Conservation (phyloP, 2,329 filamentous ascomycete species). For the Cladosporium oxysporum region DNA sequence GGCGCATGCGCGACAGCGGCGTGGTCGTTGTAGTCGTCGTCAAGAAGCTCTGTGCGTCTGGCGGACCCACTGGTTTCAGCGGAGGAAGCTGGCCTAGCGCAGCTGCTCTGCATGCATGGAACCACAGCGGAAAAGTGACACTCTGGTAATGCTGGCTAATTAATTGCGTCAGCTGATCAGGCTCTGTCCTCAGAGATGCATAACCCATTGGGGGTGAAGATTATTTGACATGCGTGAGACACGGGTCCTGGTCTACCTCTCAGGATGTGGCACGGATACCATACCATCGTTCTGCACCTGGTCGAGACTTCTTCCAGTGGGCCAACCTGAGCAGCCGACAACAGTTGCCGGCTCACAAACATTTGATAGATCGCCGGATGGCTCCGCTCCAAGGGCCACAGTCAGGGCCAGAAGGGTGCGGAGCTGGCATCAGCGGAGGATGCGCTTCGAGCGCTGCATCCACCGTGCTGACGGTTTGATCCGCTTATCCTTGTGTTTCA, state of each 20-base stretch:
- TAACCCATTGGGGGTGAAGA: not conserved
- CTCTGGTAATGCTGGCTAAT: constrained; percentile 12
- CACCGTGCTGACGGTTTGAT: constrained; percentile 15
- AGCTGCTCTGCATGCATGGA: constrained; percentile 17
- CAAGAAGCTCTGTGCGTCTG: constrained; percentile 9
- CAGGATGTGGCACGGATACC: not conserved
- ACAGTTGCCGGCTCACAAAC: constrained; percentile 11
- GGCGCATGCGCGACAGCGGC: constrained; percentile 11
- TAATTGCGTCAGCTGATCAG: not conserved
- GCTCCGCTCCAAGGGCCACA: constrained; percentile 15
- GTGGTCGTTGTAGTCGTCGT: constrained; percentile 7
- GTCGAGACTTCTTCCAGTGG: not conserved
- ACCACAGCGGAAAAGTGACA: constrained; percentile 12
- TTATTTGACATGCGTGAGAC: not conserved
- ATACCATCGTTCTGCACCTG: not conserved
- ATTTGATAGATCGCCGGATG: constrained; percentile 18
- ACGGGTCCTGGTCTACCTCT: not conserved
- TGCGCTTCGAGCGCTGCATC: constrained; percentile 3
- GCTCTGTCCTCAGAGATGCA: not conserved
- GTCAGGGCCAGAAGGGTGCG: constrained; percentile 17
- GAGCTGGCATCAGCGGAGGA: constrained; percentile 15
- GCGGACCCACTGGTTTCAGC: constrained; percentile 16
- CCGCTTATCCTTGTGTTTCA: constrained; percentile 13
- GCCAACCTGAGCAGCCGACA: constrained; percentile 11
- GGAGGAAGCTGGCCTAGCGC: constrained; percentile 16